These are phyloP conservation scores for Sporisorium reilianum DNA, from an alignment of 1,284 basidiomycete genomes.

Conservation along the genomic window DNA sequence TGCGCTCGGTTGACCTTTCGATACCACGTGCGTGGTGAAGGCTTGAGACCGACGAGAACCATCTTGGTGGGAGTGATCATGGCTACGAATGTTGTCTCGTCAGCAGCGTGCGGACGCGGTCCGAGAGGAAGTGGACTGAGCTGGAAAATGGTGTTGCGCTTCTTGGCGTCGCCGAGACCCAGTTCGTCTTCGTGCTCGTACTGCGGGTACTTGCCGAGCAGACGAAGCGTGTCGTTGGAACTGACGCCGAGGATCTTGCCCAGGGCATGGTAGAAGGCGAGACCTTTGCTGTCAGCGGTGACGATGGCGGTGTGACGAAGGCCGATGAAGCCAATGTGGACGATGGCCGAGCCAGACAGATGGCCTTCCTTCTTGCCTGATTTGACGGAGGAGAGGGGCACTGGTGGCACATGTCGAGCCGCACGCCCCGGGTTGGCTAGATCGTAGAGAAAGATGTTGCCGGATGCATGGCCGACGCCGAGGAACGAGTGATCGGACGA, in stretches of 20 bases:
- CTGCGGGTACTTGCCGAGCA: conserved; percentile 83
- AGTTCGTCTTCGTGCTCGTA: conserved; percentile 45
- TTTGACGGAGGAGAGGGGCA: conserved; percentile 76
- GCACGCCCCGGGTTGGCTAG: conserved; percentile 76
- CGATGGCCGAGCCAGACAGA: conserved; percentile 83
- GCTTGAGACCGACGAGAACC: conserved; percentile 92
- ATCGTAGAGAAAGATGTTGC: conserved; percentile 89
- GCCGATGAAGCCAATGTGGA: conserved; percentile 90
- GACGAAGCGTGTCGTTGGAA: conserved; percentile 91
- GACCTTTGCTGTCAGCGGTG: conserved; percentile 87
- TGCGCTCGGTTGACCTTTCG: conserved; percentile 38
- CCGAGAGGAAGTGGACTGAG: conserved; percentile 88
- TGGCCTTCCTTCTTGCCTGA: conserved; percentile 94
- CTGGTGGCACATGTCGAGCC: conserved; percentile 79
- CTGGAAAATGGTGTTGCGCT: conserved; percentile 76
- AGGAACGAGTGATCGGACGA: conserved; percentile 94
- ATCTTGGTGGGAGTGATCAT: conserved; percentile 90
- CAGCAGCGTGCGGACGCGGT: conserved; percentile 79
- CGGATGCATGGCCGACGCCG: conserved; percentile 86
- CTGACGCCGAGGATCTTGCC: conserved; percentile 96
- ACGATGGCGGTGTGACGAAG: conserved; percentile 92
- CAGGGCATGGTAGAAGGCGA: conserved; percentile 94
- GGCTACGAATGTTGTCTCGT: conserved; percentile 85
- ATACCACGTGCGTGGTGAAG: conserved; percentile 89
- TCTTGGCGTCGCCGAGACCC: conserved; percentile 28